Conservation (phyloP, 2,329 filamentous ascomycete genomes). For the Zymoseptoria crescenta region DNA sequence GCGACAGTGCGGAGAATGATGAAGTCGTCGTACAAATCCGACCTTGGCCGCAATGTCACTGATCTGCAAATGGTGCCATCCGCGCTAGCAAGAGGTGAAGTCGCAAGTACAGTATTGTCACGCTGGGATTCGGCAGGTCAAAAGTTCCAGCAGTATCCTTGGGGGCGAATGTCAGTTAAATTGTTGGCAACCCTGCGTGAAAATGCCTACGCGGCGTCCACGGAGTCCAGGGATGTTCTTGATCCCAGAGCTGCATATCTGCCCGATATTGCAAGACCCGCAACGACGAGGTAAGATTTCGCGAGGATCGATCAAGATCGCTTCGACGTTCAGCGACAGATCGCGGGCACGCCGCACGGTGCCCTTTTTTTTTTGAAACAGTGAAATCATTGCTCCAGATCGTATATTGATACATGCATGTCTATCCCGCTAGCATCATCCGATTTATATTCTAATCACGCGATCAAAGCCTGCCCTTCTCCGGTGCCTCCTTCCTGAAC, state of each 20-base stretch:
- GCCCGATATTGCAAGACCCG: not conserved
- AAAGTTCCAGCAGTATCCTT: not conserved
- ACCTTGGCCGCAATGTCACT: not conserved
- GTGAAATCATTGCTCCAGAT: not conserved
- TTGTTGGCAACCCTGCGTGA: not conserved
- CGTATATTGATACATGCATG: not conserved
- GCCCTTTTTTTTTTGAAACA: not conserved
- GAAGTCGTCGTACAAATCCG: not conserved
- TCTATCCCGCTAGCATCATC: not conserved
- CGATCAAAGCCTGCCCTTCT: not conserved
- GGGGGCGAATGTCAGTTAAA: not conserved
- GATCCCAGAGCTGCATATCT: not conserved
- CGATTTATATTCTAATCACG: not conserved
- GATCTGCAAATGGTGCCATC: not conserved
- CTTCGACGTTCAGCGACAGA: not conserved
- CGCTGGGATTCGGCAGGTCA: not conserved
- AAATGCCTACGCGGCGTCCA: too few relatives aligned
- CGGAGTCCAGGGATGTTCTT: not conserved
- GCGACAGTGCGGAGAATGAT: not conserved
- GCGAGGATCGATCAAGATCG: not conserved
- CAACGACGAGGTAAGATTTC: not conserved
- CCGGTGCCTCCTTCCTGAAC: constrained; percentile 50
- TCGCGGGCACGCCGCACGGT: not conserved
- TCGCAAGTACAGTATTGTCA: not conserved
- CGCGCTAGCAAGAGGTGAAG: not conserved